Conservation (phyloP, 2,329 filamentous ascomycete species). For the Phoma sp. region DNA sequence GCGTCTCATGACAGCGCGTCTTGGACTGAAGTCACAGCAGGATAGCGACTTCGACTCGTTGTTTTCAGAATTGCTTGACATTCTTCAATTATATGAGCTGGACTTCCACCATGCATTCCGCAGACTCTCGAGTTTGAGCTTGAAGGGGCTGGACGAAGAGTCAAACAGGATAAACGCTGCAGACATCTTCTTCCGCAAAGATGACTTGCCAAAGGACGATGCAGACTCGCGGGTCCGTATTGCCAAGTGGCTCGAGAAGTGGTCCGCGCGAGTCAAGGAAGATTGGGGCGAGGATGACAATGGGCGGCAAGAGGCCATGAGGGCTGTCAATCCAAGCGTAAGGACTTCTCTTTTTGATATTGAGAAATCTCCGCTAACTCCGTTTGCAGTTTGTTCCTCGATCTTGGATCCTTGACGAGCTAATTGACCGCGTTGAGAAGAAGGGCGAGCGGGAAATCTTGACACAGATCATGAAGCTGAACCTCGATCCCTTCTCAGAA, state of each 20-base stretch:
- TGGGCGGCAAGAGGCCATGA: slow-evolving; percentile 76
- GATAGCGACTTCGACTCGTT: slow-evolving; percentile 79
- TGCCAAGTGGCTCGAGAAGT: slow-evolving; percentile 80
- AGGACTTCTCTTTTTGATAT: slow-evolving; percentile 4
- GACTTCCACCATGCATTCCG: slow-evolving; percentile 97
- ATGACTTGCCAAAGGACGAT: slow-evolving; percentile 63
- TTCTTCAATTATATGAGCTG: slow-evolving; percentile 78
- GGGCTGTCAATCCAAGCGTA: slow-evolving; percentile 82
- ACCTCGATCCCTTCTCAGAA: slow-evolving; percentile 83
- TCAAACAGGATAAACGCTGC: slow-evolving; percentile 70
- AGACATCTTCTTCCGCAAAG: slow-evolving; percentile 78
- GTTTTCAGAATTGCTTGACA: slow-evolving; percentile 83
- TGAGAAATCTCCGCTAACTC: background rate
- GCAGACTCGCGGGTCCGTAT: slow-evolving; percentile 70
- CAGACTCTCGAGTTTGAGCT: slow-evolving; percentile 68
- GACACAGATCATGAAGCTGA: slow-evolving; percentile 79
- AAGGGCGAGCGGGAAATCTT: slow-evolving; percentile 81
- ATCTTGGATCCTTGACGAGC: slow-evolving; percentile 90
- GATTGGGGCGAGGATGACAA: slow-evolving; percentile 70
- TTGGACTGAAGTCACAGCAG: slow-evolving; percentile 75
- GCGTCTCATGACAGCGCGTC: slow-evolving; percentile 76
- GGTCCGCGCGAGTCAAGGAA: slow-evolving; percentile 73
- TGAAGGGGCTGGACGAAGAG: slow-evolving; percentile 69
- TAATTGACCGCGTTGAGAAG: slow-evolving; percentile 88
- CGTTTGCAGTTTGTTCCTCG: slow-evolving; percentile 75